Evolutionary conservation across 106 monocot species (phyloP).

Genomic region (Chionographis japonica): DNA sequence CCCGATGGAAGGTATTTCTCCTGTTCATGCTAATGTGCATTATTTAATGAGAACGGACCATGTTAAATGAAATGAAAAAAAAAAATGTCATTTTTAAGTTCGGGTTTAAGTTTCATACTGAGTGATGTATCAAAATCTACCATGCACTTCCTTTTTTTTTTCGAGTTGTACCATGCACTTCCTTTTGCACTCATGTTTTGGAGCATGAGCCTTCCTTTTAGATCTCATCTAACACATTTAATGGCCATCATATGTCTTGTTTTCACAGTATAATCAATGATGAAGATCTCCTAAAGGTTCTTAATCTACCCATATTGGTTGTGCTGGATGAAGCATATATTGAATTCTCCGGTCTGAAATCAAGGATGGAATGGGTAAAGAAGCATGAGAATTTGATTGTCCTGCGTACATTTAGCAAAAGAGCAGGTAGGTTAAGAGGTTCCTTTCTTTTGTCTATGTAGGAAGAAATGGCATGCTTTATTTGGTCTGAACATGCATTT

Average conservation of each 20-base stretch:
- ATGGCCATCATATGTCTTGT: neutral
- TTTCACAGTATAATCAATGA: constrained; percentile 74
- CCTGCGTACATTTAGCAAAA: constrained; percentile 97
- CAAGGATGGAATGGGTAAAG: constrained; percentile 98
- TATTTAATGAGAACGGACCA: too few relatives aligned
- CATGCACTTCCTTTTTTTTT: too few relatives aligned
- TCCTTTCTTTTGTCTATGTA: neutral
- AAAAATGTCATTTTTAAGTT: neutral
- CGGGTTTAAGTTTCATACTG: too few relatives aligned
- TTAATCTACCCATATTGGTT: constrained; percentile 80
- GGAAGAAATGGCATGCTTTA: too few relatives aligned
- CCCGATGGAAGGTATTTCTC: constrained; percentile 88
- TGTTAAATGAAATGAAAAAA: neutral
- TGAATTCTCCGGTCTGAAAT: constrained; percentile 81
- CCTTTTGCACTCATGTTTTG: neutral
- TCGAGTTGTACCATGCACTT: too few relatives aligned
- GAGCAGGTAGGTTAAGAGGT: constrained; percentile 62
- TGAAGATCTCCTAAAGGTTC: constrained; percentile 73
- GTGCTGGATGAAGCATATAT: constrained; percentile 97
- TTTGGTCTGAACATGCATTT: too few relatives aligned
- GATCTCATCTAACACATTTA: neutral
- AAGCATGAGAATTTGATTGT: constrained; percentile 95
- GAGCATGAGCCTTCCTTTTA: neutral
- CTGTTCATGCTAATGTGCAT: neutral
- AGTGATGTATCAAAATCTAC: too few relatives aligned